Base-by-base conservation (phyloP, 2,329 filamentous ascomycete genomes). In the Arachnomyces sp. region DNA sequence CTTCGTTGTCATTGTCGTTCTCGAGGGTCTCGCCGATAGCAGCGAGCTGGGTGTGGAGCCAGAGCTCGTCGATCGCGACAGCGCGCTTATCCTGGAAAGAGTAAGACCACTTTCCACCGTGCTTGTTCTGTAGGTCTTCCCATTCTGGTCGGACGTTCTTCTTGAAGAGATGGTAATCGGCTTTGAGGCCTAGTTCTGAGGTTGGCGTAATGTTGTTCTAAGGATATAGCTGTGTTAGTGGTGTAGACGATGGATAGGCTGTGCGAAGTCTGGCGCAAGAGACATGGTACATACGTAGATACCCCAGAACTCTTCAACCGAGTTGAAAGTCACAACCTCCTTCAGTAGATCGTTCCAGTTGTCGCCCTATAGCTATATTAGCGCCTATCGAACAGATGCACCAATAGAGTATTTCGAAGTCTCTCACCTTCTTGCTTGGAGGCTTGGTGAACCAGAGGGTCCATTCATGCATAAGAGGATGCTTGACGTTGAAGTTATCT, bases 391-490 rank as follows among this genome's bases (percentile, higher is more conserved):
- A 13, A 16, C 25, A 33, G 38, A 9, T 20, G 48, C 41, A 37
- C 33, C 39, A 13, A 36, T 14, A 15, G 20, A 5, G 31, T 11
- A 39, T 36, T 13, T 16, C 20, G 16, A 6, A 34, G 39, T 34
- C 56, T n/a, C 71, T 44, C 67, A 92, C 88, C 82, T 93, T 95
- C 71, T 88, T 89, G 63, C 82, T 93, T 32, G 90, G 84, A 39
- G 92, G 90, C 77, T 96, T 96, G 58, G 90, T 96, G 74, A 96
- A 98, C 93, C 93, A 98, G 42, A 98, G 74, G 44, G 92, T 96
- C 92, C 92, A 98, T 63, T 85, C 84, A 74, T 95, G 84, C 77
- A 94, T 89, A 46, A 98, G 77, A 51, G 89, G 90, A 66, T 98
- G 92, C 77, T 96, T 98, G 67, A 98, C 92, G 57, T 94, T 98